phyloP scores from a whole-genome alignment of 441 rosid species.

The Hura crepitans region DNA sequence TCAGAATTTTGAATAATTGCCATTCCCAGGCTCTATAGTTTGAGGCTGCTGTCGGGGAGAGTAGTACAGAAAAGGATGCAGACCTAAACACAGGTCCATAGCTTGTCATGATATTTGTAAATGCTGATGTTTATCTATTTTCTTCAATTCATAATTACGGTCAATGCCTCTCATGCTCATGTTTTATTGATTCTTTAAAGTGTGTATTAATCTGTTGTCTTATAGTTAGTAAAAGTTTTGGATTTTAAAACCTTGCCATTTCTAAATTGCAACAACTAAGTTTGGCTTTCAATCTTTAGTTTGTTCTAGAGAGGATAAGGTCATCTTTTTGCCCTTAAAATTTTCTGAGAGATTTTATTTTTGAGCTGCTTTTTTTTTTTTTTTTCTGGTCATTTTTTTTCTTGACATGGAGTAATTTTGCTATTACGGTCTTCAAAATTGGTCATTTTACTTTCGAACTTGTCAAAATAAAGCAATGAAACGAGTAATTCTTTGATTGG shows the following conservation, averaged over 20 bases:
- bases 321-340: neutral
- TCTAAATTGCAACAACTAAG: neutral
- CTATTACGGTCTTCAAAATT: no score
- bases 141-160: neutral
- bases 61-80: neutral
- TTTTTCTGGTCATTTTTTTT: no score
- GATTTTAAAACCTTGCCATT: neutral
- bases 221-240: neutral
- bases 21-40: neutral
- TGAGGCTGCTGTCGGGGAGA: neutral
- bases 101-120: slow-evolving; percentile 11
- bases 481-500: no score
- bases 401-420: no score
- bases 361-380: no score
- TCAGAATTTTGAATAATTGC: neutral
- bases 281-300: slow-evolving; percentile 2
- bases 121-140: neutral
- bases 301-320: neutral
- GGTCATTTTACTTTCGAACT: no score
- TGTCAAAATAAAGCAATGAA: no score
- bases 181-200: neutral
- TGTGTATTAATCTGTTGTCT: neutral
- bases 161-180: neutral
- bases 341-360: no score
- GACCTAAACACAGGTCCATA: neutral